Percentiles rank a stretch among this genome's conserved stretches.
These are phyloP conservation scores for Hypoxylon sp. DNA, from an alignment of 2,329 filamentous ascomycete species.

Conservation along the genomic window DNA sequence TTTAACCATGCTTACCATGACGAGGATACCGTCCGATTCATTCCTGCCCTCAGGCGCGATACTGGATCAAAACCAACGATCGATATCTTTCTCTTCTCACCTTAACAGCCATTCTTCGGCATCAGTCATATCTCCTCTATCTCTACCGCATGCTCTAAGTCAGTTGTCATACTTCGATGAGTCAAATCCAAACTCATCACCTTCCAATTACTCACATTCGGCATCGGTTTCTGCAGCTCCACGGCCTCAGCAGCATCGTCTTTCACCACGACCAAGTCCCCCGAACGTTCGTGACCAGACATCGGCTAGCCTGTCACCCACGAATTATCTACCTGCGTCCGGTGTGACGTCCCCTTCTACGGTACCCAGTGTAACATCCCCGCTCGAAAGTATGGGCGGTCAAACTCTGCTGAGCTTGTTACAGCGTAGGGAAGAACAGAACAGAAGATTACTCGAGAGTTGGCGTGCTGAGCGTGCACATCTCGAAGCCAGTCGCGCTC, in stretches of 20 bases:
- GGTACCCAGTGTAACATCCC: constrained; percentile 39
- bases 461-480: constrained; percentile 70
- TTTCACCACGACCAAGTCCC: constrained; percentile 48
- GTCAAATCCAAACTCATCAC: constrained; percentile 42
- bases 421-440: constrained; percentile 51
- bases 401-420: constrained; percentile 47
- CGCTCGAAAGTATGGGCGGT: constrained; percentile 45
- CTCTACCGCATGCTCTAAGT: constrained; percentile 56
- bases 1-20: constrained; percentile 58
- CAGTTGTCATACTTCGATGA: constrained; percentile 59
- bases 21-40: constrained; percentile 60
- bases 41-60: constrained; percentile 60
- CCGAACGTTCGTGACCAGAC: constrained; percentile 48
- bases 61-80: constrained; percentile 54
- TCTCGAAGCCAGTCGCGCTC: constrained; percentile 67
- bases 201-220: constrained; percentile 46
- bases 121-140: constrained; percentile 60
- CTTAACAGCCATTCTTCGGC: constrained; percentile 53
- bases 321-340: constrained; percentile 40
- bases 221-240: constrained; percentile 45
- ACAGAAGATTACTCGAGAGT: constrained; percentile 58
- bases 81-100: constrained; percentile 48
- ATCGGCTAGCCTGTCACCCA: constrained; percentile 55
- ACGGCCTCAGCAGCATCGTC: constrained; percentile 46
- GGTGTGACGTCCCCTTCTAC: constrained; percentile 47